Evolutionary conservation across 768 basidiomycete species (phyloP), one percentile per base, ranked within the genome.

Genomic region (Pleurotus cornucopiae): DNA sequence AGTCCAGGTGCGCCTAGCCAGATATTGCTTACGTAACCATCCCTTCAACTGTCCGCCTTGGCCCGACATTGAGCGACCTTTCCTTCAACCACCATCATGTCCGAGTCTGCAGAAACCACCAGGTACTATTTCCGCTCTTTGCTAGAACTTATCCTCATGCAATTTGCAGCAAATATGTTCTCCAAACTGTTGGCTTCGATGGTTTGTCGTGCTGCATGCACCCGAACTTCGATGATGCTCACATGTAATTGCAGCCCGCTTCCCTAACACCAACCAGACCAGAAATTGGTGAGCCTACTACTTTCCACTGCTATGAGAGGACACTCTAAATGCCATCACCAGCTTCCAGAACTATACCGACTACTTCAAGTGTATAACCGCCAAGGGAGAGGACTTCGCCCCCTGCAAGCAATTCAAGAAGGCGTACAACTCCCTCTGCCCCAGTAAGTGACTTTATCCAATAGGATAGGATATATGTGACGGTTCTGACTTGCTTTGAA

Each of bases 391-490:
- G 63, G 97, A 98, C 58, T 98, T 86, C 70, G 85, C 88, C n/a
- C 94, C 97, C 1, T 98, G 97, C 88, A 94, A 94, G 77, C 95
- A 97, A 73, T 99, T 99, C 85, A 91, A 89, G 78, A 84, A 85
- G 71, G 91, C 91, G 25, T 99, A 94, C 80, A 82, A 93, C 78
- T 94, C 95, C 41, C 84, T 98, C 58, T 99, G 97, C 76, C 97
- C 97, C 61, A 98, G 97, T 98, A 65, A 71, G 94, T 86, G n/a
- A 46, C 25, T 4, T 14, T 41, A 41, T 49, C 30, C 60, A 25
- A 25, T 48, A 48, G 40, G 51, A 48, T 39, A 30, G 47, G 21
- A 37, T 48, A 40, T 9, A 16, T 39, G 21, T 46, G 20, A n/a
- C 40, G n/a, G n/a, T 59, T 21, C 54, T 55, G 53, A 46, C 38